Evolutionary conservation across 352 stramenopile species (phyloP), one percentile per base, ranked within the genome.

Genomic region (Pythium chondricola): DNA sequence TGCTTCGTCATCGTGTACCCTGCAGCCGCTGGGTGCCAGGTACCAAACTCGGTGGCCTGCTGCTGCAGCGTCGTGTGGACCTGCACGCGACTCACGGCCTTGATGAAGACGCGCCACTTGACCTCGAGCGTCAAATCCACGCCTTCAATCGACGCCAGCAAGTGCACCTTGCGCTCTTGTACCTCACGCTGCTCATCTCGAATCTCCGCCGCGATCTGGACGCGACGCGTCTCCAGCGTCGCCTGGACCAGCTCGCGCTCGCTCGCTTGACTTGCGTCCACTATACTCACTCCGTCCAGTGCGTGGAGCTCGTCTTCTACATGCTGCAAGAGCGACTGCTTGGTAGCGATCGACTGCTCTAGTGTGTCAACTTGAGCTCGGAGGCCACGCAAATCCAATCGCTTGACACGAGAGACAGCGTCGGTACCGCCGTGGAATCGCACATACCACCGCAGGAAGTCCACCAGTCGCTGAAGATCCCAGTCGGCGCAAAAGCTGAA

Each of bases 401-500:
- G 10, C 21, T 40, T 36, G 20, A 11, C 14, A 17, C 26, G 20
- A 10, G 7, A 40, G 22, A 2, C 33, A 36, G n/a, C 17, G 43
- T 6, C 20, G 39, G 16, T 16, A 41, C 24, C 25, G 47, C 52
- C 55, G 21, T 67, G 58, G 18, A 73, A 64, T 2, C 70, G 70
- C 24, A 58, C 60, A 57, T 85, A 83, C 68, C 74, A 89, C 20
- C 72, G 61, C 56, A 89, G 35, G 25, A 87, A 71, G 27, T 78
- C 72, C 0, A 48, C 58, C 24, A 89, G 52, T 16, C 48, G 62
- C 24, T 63, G 43, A 2, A 86, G 51, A 47, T 85, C 66, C 77
- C 77, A 88, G 46, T 84, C 61, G 25, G 48, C 52, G 20, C 74
- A 86, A 52, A 86, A 87, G 6, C 18, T 51, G 30, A 89, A 84